A percentile compares a stretch with the other conserved stretches of the same genome.
phyloP scores from a whole-genome alignment of 2,329 filamentous ascomycete genomes.

The Fonsecaea multimorphosa region DNA sequence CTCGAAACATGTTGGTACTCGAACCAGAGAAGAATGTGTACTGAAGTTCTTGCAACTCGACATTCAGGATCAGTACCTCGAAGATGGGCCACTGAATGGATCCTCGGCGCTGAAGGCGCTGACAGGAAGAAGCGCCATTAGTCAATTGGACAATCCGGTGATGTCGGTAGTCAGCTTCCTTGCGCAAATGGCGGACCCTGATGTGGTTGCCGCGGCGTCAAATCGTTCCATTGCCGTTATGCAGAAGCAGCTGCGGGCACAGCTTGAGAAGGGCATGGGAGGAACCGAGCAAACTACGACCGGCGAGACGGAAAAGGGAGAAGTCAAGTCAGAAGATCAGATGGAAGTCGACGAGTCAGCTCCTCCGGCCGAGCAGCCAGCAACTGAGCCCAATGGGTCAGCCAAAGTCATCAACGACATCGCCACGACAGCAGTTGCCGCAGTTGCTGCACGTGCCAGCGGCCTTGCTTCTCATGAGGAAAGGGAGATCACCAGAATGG shows the following conservation, averaged over 20 bases:
- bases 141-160: slow-evolving; percentile 91
- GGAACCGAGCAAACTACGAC: slow-evolving; percentile 58
- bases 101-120: slow-evolving; percentile 71
- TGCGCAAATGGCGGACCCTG: slow-evolving; percentile 86
- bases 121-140: slow-evolving; percentile 84
- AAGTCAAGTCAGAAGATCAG: slow-evolving; percentile 51
- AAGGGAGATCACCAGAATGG: slow-evolving; percentile 91
- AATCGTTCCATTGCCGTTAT: slow-evolving; percentile 87
- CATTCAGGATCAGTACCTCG: slow-evolving; percentile 96
- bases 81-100: slow-evolving; percentile 69
- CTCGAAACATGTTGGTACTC: slow-evolving; percentile 86
- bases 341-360: slow-evolving; percentile 65
- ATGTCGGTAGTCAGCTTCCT: slow-evolving; percentile 96
- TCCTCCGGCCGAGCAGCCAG: slow-evolving; percentile 33
- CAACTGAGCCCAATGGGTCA: slow-evolving; percentile 63
- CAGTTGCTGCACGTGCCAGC: slow-evolving; percentile 82
- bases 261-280: slow-evolving; percentile 69
- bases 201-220: slow-evolving; percentile 86
- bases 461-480: slow-evolving; percentile 95
- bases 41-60: slow-evolving; percentile 95
- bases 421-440: slow-evolving; percentile 81
- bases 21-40: slow-evolving; percentile 93
- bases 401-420: slow-evolving; percentile 60
- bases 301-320: slow-evolving; percentile 54
- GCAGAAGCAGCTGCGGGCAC: slow-evolving; percentile 76